Evolutionary conservation across 2,329 filamentous ascomycete species (phyloP).

Genomic region (Escovopsis sp.): DNA sequence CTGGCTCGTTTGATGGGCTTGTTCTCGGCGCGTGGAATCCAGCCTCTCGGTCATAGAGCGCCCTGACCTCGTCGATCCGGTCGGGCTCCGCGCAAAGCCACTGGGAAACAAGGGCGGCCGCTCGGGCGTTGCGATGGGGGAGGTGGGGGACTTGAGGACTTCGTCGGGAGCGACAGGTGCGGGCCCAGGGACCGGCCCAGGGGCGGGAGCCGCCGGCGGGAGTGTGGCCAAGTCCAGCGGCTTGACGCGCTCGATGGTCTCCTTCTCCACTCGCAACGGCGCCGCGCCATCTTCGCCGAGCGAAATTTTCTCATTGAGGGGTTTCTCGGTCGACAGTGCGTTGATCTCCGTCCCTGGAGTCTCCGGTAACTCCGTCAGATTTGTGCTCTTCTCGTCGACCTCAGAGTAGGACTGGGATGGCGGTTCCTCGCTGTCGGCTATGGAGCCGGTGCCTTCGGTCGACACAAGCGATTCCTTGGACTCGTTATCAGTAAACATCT

Average conservation of each 20-base stretch:
- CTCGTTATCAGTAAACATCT: slow-evolving; percentile 86
- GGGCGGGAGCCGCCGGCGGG: slow-evolving; percentile 8
- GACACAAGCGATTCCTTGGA: slow-evolving; percentile 61
- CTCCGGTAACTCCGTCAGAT: slow-evolving; percentile 26
- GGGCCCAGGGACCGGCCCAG: not conserved
- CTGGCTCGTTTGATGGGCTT: slow-evolving; percentile 17
- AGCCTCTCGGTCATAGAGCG: slow-evolving; percentile 30
- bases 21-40: slow-evolving; percentile 37
- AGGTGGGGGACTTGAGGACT: not conserved
- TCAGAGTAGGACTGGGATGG: slow-evolving; percentile 31
- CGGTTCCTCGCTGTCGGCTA: slow-evolving; percentile 34
- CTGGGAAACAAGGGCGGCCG: slow-evolving; percentile 12
- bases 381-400: slow-evolving; percentile 30
- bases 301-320: slow-evolving; percentile 10
- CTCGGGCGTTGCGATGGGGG: slow-evolving; percentile 4
- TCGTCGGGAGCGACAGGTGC: not conserved
- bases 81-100: slow-evolving; percentile 7
- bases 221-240: slow-evolving; percentile 29
- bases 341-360: slow-evolving; percentile 2
- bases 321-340: slow-evolving; percentile 14
- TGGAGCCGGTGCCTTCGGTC: slow-evolving; percentile 49
- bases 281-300: slow-evolving; percentile 15
- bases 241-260: slow-evolving; percentile 31
- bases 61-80: slow-evolving; percentile 7
- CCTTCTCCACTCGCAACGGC: slow-evolving; percentile 13